Base-by-base conservation (phyloP, 306 rosid species). In the Castanospermum australe region DNA sequence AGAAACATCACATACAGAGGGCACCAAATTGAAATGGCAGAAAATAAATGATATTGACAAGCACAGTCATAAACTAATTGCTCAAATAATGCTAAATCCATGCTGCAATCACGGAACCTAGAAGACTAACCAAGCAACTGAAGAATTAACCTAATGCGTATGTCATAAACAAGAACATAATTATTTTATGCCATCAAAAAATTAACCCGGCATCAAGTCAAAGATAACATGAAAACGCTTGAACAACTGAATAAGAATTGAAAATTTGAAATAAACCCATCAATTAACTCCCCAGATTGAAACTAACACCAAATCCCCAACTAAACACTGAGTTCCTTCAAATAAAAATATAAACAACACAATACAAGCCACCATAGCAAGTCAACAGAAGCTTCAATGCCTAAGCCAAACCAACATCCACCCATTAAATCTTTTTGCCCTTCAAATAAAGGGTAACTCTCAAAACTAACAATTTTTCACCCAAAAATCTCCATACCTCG, bases 381-480 rank as follows among this genome's bases (percentile, higher is more conserved):
- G 82, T 82, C 73, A 78, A 83, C 69, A 62, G 47, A 73, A 67
- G 59, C 36, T 83, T 69, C 75, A 76, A 82, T 42, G 82, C 54
- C 38, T 14, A 65, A 62, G 39, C 66, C 45, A 75, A 68, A 84
- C 64, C 14, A 79, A 60, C 21, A 74, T 61, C 66, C 54, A 52
- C 84, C 81, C 75, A 75, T 44, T 52, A 32, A 75, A 62, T 33
- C 0, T n/a, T 59, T 73, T 59, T 13, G 8, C 52, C 33, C 47
- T 73, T 3, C 52, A 83, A 57, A 78, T 10, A 72, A 83, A 14
- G 83, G 80, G 72, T 55, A 21, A 36, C 25, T 11, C 66, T 62
- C 78, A 83, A 83, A 83, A 67, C 60, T 0, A 14, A 60, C 51
- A 22, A 32, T 11, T 51, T 63, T 2, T 4, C 13, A 68, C 75